phyloP scores from a whole-genome alignment of 2,329 filamentous ascomycete species.

The Curvularia spicifera region DNA sequence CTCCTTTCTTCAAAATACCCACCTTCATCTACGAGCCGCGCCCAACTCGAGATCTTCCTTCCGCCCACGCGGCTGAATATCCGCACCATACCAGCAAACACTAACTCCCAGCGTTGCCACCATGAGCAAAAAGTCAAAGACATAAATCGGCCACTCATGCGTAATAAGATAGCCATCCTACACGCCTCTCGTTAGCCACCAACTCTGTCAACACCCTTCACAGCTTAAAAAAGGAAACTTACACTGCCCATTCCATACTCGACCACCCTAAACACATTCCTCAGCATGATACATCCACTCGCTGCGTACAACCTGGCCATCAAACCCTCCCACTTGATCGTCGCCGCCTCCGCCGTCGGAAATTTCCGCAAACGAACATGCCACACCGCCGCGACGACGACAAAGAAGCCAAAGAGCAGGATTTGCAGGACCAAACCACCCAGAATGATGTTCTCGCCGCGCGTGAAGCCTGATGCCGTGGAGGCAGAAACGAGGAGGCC shows the following conservation, averaged over 20 bases:
- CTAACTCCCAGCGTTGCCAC: slow-evolving; percentile 31
- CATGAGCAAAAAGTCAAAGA: slow-evolving; percentile 41
- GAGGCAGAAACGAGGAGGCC: slow-evolving; percentile 49
- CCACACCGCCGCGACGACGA: slow-evolving; percentile 58
- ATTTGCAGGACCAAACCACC: slow-evolving; percentile 65
- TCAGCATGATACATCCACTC: slow-evolving; percentile 53
- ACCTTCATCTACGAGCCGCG: neutral
- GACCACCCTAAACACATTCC: slow-evolving; percentile 56
- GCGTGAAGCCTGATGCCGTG: slow-evolving; percentile 32
- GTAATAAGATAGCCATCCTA: slow-evolving; percentile 35
- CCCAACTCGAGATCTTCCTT: neutral
- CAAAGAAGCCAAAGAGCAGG: slow-evolving; percentile 63
- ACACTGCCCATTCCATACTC: slow-evolving; percentile 52
- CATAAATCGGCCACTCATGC: slow-evolving; percentile 37
- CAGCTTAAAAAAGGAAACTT: neutral
- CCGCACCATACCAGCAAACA: slow-evolving; percentile 36
- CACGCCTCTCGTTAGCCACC: neutral
- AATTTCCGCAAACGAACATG: slow-evolving; percentile 52
- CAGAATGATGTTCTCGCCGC: slow-evolving; percentile 62
- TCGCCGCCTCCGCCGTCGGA: slow-evolving; percentile 35
- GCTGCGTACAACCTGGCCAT: slow-evolving; percentile 50
- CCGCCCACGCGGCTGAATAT: slow-evolving; percentile 26
- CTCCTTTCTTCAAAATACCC: too few species aligned
- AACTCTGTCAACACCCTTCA: neutral
- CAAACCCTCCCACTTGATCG: slow-evolving; percentile 43